Conservation (phyloP, 345 rosid genomes). For the Linum lewisii region DNA sequence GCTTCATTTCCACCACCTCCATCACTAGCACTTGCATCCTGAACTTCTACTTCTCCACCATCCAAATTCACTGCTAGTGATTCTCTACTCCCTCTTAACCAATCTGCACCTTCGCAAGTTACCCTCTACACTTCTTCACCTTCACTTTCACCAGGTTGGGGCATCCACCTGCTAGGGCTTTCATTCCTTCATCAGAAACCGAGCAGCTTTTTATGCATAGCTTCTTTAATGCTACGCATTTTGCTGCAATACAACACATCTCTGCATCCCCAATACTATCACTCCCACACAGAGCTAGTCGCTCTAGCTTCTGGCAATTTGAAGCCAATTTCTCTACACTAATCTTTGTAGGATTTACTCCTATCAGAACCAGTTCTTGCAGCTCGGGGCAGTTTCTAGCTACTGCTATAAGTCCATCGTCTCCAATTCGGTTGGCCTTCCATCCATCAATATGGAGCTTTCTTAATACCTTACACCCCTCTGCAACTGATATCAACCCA, state of each 20-base stretch:
- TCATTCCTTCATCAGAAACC: slow-evolving; percentile 52
- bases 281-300: slow-evolving; percentile 75
- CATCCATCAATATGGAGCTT: slow-evolving; percentile 89
- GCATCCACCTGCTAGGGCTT: slow-evolving; percentile 65
- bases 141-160: slow-evolving; percentile 72
- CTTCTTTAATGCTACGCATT: slow-evolving; percentile 60
- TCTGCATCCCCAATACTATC: slow-evolving; percentile 56
- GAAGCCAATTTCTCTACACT: slow-evolving; percentile 45
- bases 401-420: slow-evolving; percentile 67
- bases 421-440: slow-evolving; percentile 76
- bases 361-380: slow-evolving; percentile 74
- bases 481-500: slow-evolving; percentile 54
- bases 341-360: slow-evolving; percentile 55
- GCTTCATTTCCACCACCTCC: slow-evolving; percentile 21
- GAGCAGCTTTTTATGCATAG: slow-evolving; percentile 75
- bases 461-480: slow-evolving; percentile 55
- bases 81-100: slow-evolving; percentile 44
- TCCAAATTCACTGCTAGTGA: slow-evolving; percentile 57
- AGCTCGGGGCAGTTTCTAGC: slow-evolving; percentile 52
- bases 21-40: slow-evolving; percentile 28
- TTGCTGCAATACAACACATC: slow-evolving; percentile 56
- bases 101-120: slow-evolving; percentile 39
- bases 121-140: slow-evolving; percentile 76
- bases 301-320: slow-evolving; percentile 51
- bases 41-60: slow-evolving; percentile 29